Conservation (phyloP, 495 filamentous ascomycete genomes). For the Penicillium verhagenii region DNA sequence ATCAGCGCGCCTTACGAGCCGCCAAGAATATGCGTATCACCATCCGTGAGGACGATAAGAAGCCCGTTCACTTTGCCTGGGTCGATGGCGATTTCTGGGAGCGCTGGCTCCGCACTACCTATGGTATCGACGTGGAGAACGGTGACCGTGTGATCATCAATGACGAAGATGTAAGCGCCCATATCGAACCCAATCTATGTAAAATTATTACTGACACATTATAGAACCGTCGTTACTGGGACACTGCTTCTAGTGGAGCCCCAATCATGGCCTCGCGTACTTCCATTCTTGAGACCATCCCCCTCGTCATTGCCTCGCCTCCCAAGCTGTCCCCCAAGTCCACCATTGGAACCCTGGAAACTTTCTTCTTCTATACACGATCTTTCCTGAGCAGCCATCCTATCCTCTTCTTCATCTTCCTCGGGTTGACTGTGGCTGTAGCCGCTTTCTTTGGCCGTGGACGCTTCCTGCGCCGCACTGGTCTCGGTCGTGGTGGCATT, state of each 20-base stretch:
- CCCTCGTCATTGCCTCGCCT: constrained; percentile 68
- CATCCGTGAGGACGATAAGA: constrained; percentile 81
- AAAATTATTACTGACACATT: constrained; percentile 23
- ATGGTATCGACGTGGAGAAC: constrained; percentile 80
- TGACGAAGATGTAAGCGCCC: constrained; percentile 81
- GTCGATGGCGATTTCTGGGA: constrained; percentile 98
- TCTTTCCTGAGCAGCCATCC: constrained; percentile 69
- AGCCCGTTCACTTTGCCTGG: constrained; percentile 96
- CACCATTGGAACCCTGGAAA: constrained; percentile 72
- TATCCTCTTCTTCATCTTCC: constrained; percentile 61
- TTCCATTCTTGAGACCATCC: constrained; percentile 91
- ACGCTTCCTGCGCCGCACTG: constrained; percentile 29
- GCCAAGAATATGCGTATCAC: constrained; percentile 91
- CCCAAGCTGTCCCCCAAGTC: constrained; percentile 86
- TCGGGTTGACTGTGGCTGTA: constrained; percentile 48
- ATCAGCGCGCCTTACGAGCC: constrained; percentile 79
- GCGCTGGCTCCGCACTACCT: constrained; percentile 90
- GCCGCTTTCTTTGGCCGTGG: constrained; percentile 35
- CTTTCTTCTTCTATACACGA: constrained; percentile 73
- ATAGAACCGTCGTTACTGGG: constrained; percentile 93
- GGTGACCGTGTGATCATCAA: constrained; percentile 95
- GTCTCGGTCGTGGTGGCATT: constrained; percentile 41
- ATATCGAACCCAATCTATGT: constrained; percentile 10
- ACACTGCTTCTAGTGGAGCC: constrained; percentile 82
- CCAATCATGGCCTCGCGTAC: constrained; percentile 86